These are phyloP conservation scores for Termitomyces sp. DNA, from an alignment of 768 basidiomycete species.

Conservation along the genomic window DNA sequence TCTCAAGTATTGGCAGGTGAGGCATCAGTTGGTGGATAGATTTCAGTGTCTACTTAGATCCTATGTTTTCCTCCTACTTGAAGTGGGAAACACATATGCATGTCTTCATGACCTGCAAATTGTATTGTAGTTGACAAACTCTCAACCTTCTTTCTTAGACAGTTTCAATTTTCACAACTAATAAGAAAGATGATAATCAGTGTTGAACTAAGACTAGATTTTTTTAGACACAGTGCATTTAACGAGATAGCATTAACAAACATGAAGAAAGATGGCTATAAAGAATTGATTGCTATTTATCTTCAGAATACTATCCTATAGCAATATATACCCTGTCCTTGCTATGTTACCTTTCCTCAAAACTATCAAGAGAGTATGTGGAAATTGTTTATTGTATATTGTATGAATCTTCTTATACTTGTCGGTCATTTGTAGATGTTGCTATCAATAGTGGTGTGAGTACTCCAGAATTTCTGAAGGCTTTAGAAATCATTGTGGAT, in stretches of 20 bases:
- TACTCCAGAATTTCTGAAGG: not conserved
- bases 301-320: not conserved
- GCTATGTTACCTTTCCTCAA: not conserved
- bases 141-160: no score
- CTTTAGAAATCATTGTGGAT: not conserved
- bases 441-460: not conserved
- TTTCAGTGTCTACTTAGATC: no score
- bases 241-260: not conserved
- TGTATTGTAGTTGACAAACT: no score
- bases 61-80: no score
- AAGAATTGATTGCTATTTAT: not conserved
- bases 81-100: no score
- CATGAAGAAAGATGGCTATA: not conserved
- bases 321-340: no score
- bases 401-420: not conserved
- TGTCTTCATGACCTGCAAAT: no score
- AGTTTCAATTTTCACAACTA: no score
- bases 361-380: not conserved
- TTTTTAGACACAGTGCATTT: not conserved
- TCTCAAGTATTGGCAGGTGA: no score
- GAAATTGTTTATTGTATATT: not conserved
- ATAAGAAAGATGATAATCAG: no score
- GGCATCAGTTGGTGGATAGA: no score
- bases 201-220: not conserved
- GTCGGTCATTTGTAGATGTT: not conserved